A percentile compares a stretch with the other conserved stretches of the same genome.
Conservation (phyloP, 2,329 filamentous ascomycete species). For the Ramularia endophylla region DNA sequence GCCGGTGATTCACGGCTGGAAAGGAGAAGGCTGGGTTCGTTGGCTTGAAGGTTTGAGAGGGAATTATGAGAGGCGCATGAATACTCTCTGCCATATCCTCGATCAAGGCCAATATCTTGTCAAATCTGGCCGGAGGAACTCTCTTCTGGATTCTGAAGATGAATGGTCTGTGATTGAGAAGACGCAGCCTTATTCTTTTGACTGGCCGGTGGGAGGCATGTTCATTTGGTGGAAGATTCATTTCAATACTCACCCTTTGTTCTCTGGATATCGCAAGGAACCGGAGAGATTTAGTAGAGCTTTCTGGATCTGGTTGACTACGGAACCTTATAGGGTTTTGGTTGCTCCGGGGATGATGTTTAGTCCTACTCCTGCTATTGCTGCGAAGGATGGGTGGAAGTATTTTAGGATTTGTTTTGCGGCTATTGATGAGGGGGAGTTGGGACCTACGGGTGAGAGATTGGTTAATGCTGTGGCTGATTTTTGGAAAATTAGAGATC, state of each 20-base stretch:
- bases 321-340: slow-evolving; percentile 63
- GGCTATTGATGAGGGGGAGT: slow-evolving; percentile 66
- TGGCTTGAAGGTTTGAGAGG: slow-evolving; percentile 84
- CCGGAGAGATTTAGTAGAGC: slow-evolving; percentile 51
- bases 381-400: slow-evolving; percentile 56
- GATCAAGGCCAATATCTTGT: slow-evolving; percentile 62
- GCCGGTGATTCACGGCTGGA: slow-evolving; percentile 59
- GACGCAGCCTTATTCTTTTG: slow-evolving; percentile 66
- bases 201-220: slow-evolving; percentile 83
- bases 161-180: slow-evolving; percentile 74
- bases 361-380: slow-evolving; percentile 57
- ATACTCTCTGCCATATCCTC: slow-evolving; percentile 66
- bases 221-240: slow-evolving; percentile 77
- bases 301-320: slow-evolving; percentile 66
- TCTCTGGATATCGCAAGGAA: slow-evolving; percentile 41
- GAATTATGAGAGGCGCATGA: slow-evolving; percentile 80
- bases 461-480: slow-evolving; percentile 63
- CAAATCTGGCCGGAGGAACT: slow-evolving; percentile 50
- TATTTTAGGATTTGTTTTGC: slow-evolving; percentile 81
- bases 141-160: slow-evolving; percentile 33
- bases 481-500: slow-evolving; percentile 72
- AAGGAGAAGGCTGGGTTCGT: slow-evolving; percentile 78
- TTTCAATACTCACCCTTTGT: slow-evolving; percentile 69
- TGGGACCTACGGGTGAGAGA: slow-evolving; percentile 56
- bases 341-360: slow-evolving; percentile 70